These are phyloP conservation scores for Astrephomene gubernaculifera DNA, from an alignment of 139 green algal genomes.

Conservation along the genomic window DNA sequence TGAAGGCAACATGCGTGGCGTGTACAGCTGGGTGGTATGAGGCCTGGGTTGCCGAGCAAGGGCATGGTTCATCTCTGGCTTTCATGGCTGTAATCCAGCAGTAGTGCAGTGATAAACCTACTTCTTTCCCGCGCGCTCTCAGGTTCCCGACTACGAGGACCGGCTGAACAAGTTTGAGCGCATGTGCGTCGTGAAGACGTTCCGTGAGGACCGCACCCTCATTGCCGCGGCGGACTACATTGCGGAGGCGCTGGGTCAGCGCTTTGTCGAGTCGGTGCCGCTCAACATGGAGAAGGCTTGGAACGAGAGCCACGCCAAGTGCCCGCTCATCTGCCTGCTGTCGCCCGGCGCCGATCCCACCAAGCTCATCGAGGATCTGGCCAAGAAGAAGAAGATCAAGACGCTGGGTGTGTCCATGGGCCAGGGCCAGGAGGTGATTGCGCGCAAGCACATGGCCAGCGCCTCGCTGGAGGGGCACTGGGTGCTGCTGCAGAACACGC, in stretches of 20 bases:
- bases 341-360: slow-evolving; percentile 93
- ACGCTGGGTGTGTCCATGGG: slow-evolving; percentile 93
- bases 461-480: slow-evolving; percentile 91
- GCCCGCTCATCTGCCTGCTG: slow-evolving; percentile 94
- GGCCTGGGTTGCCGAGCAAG: too few relatives aligned
- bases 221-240: slow-evolving; percentile 90
- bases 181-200: slow-evolving; percentile 93
- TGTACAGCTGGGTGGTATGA: too few relatives aligned
- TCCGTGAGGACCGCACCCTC: slow-evolving; percentile 93
- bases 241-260: slow-evolving; percentile 83
- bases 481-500: slow-evolving; percentile 98
- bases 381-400: slow-evolving; percentile 95
- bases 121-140: not conserved
- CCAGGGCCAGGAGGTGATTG: slow-evolving; percentile 91
- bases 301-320: slow-evolving; percentile 72
- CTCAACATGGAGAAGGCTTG: slow-evolving; percentile 90
- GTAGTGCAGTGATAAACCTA: too few relatives aligned
- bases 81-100: too few relatives aligned
- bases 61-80: too few relatives aligned
- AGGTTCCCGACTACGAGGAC: slow-evolving; percentile 92
- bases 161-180: slow-evolving; percentile 91
- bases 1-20: too few relatives aligned
- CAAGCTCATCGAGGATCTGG: slow-evolving; percentile 94
- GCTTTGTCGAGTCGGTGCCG: slow-evolving; percentile 89
- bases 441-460: slow-evolving; percentile 89